These are phyloP conservation scores for Plectranthus barbatus DNA, from an alignment of 257 asterid genomes.

Conservation along the genomic window DNA sequence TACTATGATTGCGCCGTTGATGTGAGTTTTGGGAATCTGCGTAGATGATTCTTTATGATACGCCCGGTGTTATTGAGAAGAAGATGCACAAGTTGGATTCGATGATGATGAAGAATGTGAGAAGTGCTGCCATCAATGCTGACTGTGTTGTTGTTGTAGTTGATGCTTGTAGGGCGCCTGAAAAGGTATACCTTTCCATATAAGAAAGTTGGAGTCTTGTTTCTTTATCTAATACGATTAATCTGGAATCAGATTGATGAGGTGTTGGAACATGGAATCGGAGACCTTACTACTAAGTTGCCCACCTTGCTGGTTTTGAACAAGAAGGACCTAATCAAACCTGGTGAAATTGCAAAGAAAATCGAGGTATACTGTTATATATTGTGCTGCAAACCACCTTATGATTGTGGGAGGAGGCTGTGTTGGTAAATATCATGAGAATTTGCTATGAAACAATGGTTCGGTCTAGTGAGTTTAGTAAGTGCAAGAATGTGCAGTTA, in stretches of 20 bases:
- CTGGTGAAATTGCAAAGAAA: conserved; percentile 96
- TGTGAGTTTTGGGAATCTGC: conserved; percentile 10
- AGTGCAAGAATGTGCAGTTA: neutral
- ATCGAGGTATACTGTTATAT: conserved; percentile 46
- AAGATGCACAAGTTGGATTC: conserved; percentile 90
- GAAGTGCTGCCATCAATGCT: conserved; percentile 82
- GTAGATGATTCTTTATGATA: conserved; percentile 95
- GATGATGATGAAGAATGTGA: conserved; percentile 96
- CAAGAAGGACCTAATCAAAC: conserved; percentile 91
- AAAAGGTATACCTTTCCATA: conserved; percentile 43
- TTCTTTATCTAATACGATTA: neutral
- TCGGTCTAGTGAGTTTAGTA: neutral
- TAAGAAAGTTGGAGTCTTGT: neutral
- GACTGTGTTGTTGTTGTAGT: conserved; percentile 87
- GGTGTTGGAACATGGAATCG: conserved; percentile 68
- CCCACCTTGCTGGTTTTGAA: conserved; percentile 84
- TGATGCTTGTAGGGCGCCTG: conserved; percentile 76
- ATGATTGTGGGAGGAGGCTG: neutral
- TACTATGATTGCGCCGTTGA: neutral
- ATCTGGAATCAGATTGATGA: conserved; percentile 61
- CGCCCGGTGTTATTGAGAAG: conserved; percentile 97
- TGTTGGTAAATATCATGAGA: neutral
- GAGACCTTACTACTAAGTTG: conserved; percentile 46
- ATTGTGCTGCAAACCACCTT: neutral
- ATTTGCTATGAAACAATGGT: neutral